Percentiles rank a stretch among this genome's conserved stretches.
These are phyloP conservation scores for Candida maris DNA, from an alignment of 805 yeast species.

Conservation along the genomic window DNA sequence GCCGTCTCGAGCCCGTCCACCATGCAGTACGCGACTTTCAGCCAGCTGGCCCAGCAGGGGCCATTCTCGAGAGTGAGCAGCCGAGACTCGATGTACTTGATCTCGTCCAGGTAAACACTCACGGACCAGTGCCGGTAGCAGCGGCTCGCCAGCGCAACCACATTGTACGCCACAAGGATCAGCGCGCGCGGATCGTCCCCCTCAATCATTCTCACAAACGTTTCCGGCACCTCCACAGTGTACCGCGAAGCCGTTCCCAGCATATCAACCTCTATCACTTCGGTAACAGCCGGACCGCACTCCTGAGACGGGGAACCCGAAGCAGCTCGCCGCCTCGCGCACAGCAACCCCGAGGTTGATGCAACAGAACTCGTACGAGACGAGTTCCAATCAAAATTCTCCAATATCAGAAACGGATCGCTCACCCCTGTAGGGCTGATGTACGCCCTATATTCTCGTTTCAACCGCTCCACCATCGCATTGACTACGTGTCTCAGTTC, in stretches of 20 bases:
- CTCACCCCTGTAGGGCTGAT: conserved; percentile 8
- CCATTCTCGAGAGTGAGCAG: conserved; percentile 13
- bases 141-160: conserved; percentile 15
- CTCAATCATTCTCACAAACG: conserved; percentile 15
- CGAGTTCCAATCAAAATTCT: background rate
- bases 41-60: conserved; percentile 18
- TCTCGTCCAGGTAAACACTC: conserved; percentile 12
- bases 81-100: conserved; percentile 9
- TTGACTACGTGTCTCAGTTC: conserved; percentile 7
- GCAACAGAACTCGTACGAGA: background rate
- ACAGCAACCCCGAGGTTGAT: background rate
- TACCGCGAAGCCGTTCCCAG: conserved; percentile 20
- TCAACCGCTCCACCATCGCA: conserved; percentile 16
- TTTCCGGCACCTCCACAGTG: conserved; percentile 20
- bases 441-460: conserved; percentile 22
- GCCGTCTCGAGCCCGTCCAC: conserved; percentile 7
- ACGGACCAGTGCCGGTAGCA: conserved; percentile 19
- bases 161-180: conserved; percentile 18
- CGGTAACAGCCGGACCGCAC: conserved; percentile 4
- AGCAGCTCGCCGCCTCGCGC: conserved; percentile 1
- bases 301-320: conserved; percentile 18
- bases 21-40: conserved; percentile 14
- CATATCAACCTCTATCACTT: conserved; percentile 21
- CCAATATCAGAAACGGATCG: too few species aligned
- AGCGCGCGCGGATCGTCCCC: conserved; percentile 21